Base-by-base conservation (phyloP, 768 basidiomycete genomes). In the Amanita thiersii region DNA sequence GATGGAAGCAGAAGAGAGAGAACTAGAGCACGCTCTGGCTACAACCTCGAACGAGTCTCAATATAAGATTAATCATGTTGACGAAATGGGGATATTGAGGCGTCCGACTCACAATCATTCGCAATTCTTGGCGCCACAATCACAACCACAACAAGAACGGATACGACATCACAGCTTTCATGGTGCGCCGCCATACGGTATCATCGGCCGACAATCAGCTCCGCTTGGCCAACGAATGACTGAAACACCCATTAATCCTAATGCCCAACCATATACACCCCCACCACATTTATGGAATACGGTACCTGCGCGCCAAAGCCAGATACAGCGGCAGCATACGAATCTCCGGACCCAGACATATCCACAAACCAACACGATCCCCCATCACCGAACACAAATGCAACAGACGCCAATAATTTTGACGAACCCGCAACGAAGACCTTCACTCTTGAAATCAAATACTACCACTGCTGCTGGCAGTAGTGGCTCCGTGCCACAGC, bases 1-100 rank as follows among this genome's bases (percentile, higher is more conserved):
- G 25, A 57, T 59, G 6, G 64, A 67, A 44, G 49, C 50, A 39
- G 61, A 67, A 29, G 61, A 62, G 5, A 37, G 58, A 58, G 18
- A 49, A 46, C 28, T 49, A 53, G 32, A 57, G 59, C 17, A 50
- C 47, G 24, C 49, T 7, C 30, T 28, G 11, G 28, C 29, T 20
- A 36, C 12, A 9, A 24, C 11, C n/a, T 9, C 25, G 29, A 32
- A 30, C 15, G 31, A 24, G 23, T 46, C n/a, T 40, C 25, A 43
- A 26, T 21, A 45, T 37, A 45, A 42, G 23, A 36, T 28, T 26
- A 30, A 12, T 6, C n/a, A 17, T 43, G 35, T 37, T 7, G 34
- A 43, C 30, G 42, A 43, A 35, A 43, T 37, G 42, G 42, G 42
- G 20, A 29, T 30, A n/a, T 34, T 43, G 25, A 33, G 26, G 34